A percentile compares a stretch with the other conserved stretches of the same genome.
Conservation (phyloP, 352 stramenopile species). For the Phytophthora boehmeriae region DNA sequence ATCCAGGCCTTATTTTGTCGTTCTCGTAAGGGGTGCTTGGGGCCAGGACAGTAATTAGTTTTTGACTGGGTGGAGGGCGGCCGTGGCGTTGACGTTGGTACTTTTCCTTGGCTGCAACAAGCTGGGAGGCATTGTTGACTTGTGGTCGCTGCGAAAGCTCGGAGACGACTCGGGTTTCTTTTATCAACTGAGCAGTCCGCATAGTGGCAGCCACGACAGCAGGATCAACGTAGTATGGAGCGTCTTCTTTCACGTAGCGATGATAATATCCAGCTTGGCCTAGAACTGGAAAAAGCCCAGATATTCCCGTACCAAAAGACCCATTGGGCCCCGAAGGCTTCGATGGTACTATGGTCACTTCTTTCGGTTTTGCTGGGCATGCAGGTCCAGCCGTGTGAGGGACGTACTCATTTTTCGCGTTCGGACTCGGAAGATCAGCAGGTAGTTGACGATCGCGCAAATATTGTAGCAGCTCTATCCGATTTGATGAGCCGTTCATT, state of each 20-base stretch:
- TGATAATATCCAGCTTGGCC: not conserved
- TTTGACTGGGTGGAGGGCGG: conserved; percentile 39
- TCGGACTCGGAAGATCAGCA: not conserved
- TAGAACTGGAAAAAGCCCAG: conserved; percentile 7
- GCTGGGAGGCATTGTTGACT: conserved; percentile 1
- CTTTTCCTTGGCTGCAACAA: conserved; percentile 32
- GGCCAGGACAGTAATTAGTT: conserved; percentile 41
- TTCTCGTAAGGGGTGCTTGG: conserved; percentile 33
- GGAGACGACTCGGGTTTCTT: conserved; percentile 34
- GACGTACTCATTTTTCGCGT: no score
- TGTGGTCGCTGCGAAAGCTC: conserved; percentile 20
- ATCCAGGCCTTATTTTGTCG: conserved; percentile 39
- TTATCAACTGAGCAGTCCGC: conserved; percentile 30
- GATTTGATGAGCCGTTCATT: conserved; percentile 1
- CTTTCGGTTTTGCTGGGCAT: no score
- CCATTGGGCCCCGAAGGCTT: conserved; percentile 1
- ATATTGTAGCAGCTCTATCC: conserved; percentile 18
- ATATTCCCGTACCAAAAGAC: conserved; percentile 2
- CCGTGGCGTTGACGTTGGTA: conserved; percentile 37
- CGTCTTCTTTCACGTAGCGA: not conserved
- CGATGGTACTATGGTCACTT: not conserved
- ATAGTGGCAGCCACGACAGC: conserved; percentile 9
- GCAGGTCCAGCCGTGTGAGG: no score
- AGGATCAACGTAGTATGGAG: conserved; percentile 9
- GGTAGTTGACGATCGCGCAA: conserved; percentile 14